A percentile compares a stretch with the other conserved stretches of the same genome.
These are phyloP conservation scores for Fraxinus pennsylvanica DNA, from an alignment of 257 asterid species.

Conservation along the genomic window DNA sequence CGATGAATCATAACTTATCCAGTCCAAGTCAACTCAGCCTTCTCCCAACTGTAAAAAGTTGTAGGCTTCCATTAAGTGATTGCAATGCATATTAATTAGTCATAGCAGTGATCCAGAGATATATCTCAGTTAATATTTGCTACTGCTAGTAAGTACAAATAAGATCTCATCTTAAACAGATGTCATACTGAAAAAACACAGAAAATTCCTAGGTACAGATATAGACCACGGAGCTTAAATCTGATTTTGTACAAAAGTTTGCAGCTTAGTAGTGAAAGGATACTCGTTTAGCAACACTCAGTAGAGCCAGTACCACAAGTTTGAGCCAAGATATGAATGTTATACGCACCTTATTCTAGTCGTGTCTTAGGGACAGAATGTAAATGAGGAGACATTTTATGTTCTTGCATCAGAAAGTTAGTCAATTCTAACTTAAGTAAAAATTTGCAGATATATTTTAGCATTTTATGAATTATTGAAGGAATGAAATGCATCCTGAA, in stretches of 20 bases:
- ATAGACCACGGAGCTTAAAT: background rate
- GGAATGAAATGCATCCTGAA: conserved; percentile 2
- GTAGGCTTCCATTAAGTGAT: background rate
- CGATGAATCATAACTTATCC: background rate
- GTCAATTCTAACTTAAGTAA: background rate
- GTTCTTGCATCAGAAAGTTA: background rate
- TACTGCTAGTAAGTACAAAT: background rate
- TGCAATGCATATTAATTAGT: background rate
- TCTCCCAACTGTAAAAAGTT: background rate
- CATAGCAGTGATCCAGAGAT: background rate
- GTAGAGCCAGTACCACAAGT: background rate
- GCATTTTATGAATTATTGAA: background rate
- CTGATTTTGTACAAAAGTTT: no score
- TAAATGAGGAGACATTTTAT: background rate
- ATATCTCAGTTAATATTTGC: background rate
- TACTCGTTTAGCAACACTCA: background rate
- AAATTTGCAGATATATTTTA: background rate
- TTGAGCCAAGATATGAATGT: background rate
- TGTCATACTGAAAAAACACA: background rate
- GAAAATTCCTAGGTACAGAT: background rate
- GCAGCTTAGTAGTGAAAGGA: background rate
- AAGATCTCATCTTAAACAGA: background rate
- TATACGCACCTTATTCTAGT: background rate
- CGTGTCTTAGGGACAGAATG: background rate
- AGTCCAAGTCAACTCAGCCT: background rate